Conservation (phyloP, 2,329 filamentous ascomycete species). For the Neobulgaria alba region DNA sequence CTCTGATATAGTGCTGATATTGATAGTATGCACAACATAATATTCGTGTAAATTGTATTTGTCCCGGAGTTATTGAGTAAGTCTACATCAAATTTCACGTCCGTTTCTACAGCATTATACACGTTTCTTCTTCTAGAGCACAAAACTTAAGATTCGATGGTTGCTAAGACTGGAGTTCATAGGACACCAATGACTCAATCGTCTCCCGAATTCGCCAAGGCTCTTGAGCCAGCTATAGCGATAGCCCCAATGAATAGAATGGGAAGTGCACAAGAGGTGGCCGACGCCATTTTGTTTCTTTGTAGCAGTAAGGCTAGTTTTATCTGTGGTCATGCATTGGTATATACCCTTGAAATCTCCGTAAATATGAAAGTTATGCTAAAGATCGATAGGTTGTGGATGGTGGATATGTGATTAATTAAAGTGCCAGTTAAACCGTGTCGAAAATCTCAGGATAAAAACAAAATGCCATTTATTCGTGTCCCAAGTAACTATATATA, state of each 20-base stretch:
- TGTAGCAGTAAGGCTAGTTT: constrained; percentile 48
- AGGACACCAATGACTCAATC: constrained; percentile 36
- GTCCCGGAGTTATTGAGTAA: constrained; percentile 30
- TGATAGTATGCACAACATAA: constrained; percentile 9
- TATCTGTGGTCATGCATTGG: constrained; percentile 42
- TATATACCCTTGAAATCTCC: no score
- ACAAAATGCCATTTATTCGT: no score
- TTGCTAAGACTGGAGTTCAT: background rate
- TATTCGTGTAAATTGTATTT: constrained; percentile 20
- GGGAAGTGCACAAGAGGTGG: constrained; percentile 44
- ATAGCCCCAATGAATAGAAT: constrained; percentile 33
- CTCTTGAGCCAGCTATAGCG: constrained; percentile 27
- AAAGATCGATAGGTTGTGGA: constrained; percentile 31
- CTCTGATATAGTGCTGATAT: no score
- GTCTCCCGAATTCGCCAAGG: constrained; percentile 24
- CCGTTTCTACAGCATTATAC: no score
- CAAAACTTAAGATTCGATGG: no score
- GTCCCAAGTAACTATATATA: no score
- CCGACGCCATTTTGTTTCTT: constrained; percentile 46
- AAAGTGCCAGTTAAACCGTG: no score
- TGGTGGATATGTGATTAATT: constrained; percentile 38
- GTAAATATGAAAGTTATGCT: no score
- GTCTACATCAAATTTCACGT: constrained; percentile 1
- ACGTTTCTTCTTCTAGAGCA: no score
- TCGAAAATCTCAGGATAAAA: no score